Evolutionary conservation across 106 monocot genomes (phyloP).

Genomic region (Agapanthus africanus): DNA sequence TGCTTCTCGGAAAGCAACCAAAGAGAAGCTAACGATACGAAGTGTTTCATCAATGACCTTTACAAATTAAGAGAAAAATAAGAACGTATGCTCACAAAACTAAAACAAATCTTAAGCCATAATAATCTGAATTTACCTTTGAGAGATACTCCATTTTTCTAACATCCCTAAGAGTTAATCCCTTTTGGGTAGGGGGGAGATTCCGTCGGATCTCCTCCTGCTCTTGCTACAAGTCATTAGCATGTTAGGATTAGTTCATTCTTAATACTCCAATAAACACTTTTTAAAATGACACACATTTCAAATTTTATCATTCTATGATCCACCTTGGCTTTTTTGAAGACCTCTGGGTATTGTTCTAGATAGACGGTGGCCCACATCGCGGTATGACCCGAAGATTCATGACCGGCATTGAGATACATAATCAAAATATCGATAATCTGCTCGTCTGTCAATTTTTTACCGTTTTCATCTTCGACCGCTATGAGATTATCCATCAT

Average conservation of each 20-base stretch:
- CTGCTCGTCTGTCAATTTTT: slow-evolving; percentile 63
- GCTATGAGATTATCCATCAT: slow-evolving; percentile 83
- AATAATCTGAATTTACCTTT: slow-evolving; percentile 57
- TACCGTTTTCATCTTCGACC: slow-evolving; percentile 57
- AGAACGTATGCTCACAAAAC: too few species aligned
- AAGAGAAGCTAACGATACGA: slow-evolving; percentile 71
- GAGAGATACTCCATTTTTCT: slow-evolving; percentile 90
- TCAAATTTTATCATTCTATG: background rate
- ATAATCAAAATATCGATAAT: slow-evolving; percentile 82
- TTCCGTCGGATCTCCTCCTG: slow-evolving; percentile 73
- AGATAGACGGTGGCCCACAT: slow-evolving; percentile 86
- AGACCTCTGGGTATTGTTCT: slow-evolving; percentile 60
- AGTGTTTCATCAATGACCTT: slow-evolving; percentile 91
- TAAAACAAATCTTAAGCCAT: too few species aligned
- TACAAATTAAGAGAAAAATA: background rate
- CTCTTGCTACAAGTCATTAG: slow-evolving; percentile 59
- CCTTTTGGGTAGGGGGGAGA: slow-evolving; percentile 44
- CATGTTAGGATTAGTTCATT: background rate
- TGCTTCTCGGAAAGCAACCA: slow-evolving; percentile 77
- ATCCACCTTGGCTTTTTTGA: slow-evolving; percentile 79
- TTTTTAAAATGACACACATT: background rate
- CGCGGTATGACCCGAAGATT: slow-evolving; percentile 87
- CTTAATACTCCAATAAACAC: background rate
- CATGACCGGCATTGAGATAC: slow-evolving; percentile 98
- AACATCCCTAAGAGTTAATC: slow-evolving; percentile 56